Conservation (phyloP, 305 asterid species). For the Fraxinus ornus region DNA sequence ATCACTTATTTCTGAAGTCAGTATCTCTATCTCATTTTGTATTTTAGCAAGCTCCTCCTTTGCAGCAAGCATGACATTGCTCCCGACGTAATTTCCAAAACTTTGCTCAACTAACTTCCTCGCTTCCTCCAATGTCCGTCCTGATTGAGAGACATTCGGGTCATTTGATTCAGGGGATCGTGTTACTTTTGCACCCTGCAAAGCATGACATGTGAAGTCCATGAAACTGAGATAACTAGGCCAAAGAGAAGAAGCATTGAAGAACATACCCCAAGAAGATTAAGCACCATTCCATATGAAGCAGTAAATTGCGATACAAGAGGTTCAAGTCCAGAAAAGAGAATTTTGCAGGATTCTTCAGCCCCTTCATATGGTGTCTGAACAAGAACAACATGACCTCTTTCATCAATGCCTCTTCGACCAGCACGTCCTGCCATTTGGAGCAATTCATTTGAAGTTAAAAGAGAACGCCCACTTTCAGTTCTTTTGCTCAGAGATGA, state of each 20-base stretch:
- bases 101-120: constrained; percentile 94
- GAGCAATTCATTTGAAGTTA: constrained; percentile 83
- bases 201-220: constrained; percentile 27
- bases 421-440: constrained; percentile 99
- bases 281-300: constrained; percentile 98
- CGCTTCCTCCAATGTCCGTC: constrained; percentile 94
- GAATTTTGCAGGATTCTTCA: constrained; percentile 90
- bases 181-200: constrained; percentile 89
- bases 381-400: constrained; percentile 87
- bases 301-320: constrained; percentile 98
- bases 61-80: constrained; percentile 96
- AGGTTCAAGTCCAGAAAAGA: constrained; percentile 92
- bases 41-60: constrained; percentile 86
- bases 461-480: constrained; percentile 77
- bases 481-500: constrained; percentile 92
- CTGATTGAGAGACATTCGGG: constrained; percentile 52
- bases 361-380: constrained; percentile 96
- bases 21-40: constrained; percentile 75
- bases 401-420: constrained; percentile 95
- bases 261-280: constrained; percentile 85
- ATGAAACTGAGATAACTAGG: constrained; percentile 22
- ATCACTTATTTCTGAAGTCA: constrained; percentile 76
- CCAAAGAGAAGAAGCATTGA: constrained; percentile 25
- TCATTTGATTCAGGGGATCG: constrained; percentile 58
- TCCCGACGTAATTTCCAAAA: constrained; percentile 98